phyloP scores from a whole-genome alignment of 176 grass and related monocot genomes.

The Elymus sibiricus region DNA sequence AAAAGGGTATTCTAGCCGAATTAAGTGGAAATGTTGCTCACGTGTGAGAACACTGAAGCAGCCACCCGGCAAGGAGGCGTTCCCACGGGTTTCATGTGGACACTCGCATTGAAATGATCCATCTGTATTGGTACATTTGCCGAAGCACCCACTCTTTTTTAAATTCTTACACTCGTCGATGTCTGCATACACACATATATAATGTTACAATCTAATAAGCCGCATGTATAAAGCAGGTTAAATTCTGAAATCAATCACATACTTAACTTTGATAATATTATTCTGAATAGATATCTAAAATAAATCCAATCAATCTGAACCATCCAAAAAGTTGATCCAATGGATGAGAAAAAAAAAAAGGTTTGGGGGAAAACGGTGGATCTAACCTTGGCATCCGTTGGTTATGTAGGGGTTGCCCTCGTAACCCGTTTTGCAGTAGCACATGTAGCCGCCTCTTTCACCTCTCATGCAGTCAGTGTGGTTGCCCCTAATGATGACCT shows the following conservation, averaged over 20 bases:
- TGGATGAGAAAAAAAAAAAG: no score
- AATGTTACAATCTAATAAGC: no score
- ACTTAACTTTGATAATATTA: no score
- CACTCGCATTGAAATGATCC: background rate
- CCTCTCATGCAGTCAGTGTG: background rate
- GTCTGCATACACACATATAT: background rate
- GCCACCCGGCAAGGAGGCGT: background rate
- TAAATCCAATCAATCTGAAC: no score
- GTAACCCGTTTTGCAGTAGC: background rate
- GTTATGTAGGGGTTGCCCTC: background rate
- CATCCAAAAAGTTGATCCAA: no score
- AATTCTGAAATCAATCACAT: no score
- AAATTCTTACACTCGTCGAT: background rate
- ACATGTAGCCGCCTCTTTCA: background rate
- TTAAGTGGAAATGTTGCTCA: background rate
- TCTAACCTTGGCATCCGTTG: background rate
- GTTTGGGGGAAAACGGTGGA: no score
- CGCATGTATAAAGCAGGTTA: no score
- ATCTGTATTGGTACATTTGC: background rate
- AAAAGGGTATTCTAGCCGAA: no score
- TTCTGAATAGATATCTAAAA: no score
- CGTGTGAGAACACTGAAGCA: background rate
- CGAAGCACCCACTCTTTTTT: background rate
- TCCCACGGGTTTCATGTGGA: background rate
- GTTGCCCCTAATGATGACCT: no score